phyloP scores from a whole-genome alignment of 1,284 basidiomycete species.

The Rhodotorula sp. region DNA sequence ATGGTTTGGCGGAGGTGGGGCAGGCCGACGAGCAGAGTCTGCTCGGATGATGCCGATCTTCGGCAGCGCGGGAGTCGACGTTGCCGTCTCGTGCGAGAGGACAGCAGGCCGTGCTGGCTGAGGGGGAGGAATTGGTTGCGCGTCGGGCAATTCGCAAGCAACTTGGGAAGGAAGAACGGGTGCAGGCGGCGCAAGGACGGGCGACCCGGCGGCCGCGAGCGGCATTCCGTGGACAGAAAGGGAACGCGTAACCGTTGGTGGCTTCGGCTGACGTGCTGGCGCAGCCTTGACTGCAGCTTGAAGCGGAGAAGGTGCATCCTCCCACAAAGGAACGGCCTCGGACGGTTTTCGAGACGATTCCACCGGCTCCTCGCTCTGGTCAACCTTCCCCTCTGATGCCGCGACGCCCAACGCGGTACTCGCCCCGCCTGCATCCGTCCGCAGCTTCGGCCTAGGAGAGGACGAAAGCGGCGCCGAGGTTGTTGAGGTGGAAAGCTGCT shows the following conservation, averaged over 20 bases:
- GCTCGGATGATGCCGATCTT: background rate
- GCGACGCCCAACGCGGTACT: background rate
- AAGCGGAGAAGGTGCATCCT: too few relatives aligned
- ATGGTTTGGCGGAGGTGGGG: constrained; percentile 2
- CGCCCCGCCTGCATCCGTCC: too few relatives aligned
- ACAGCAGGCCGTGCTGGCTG: fast-evolving
- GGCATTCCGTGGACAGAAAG: background rate
- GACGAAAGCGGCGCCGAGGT: background rate
- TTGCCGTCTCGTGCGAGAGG: too few relatives aligned
- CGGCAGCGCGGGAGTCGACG: too few relatives aligned
- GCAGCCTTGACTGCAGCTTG: background rate
- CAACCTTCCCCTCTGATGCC: background rate
- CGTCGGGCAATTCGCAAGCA: background rate
- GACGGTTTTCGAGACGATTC: background rate
- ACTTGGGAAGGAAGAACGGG: background rate
- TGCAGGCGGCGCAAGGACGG: background rate
- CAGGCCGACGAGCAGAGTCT: constrained; percentile 13
- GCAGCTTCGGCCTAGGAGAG: background rate
- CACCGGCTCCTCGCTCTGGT: too few relatives aligned
- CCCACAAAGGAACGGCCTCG: too few relatives aligned
- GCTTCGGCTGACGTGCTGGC: background rate
- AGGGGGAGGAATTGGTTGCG: background rate
- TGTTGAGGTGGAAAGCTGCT: constrained; percentile 9
- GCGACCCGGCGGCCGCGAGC: background rate
- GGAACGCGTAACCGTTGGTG: background rate